Evolutionary conservation across 805 yeast species (phyloP).

Genomic region (Ogataea paradorogensis): DNA sequence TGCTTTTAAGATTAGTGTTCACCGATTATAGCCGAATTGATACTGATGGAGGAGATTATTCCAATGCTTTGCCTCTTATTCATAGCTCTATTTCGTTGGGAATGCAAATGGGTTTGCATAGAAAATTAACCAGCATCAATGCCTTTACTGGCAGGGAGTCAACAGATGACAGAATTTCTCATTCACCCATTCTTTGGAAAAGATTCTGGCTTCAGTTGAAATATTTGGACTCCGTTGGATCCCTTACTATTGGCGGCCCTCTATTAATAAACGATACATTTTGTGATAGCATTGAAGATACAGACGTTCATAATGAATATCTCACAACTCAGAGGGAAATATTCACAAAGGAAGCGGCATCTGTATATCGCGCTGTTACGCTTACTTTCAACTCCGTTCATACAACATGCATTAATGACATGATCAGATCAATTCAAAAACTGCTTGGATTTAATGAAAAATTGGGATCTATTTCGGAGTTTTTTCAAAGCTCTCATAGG

Average conservation of each 20-base stretch:
- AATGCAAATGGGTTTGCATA: constrained; percentile 23
- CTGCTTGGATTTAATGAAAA: constrained; percentile 3
- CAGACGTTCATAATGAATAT: background rate
- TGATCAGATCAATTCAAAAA: constrained; percentile 3
- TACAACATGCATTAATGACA: constrained; percentile 7
- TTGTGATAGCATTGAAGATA: constrained; percentile 11
- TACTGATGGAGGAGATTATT: constrained; percentile 20
- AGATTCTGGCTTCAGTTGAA: constrained; percentile 19
- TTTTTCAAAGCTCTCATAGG: background rate
- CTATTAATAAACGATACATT: constrained; percentile 21
- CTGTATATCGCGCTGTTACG: constrained; percentile 2
- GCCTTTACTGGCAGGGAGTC: constrained; percentile 2
- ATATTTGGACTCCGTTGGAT: constrained; percentile 18
- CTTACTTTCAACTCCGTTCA: constrained; percentile 5
- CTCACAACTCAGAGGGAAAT: no score
- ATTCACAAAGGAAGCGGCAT: background rate
- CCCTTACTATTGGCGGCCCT: constrained; percentile 21
- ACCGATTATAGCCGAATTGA: constrained; percentile 7
- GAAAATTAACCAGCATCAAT: constrained; percentile 12
- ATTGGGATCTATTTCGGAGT: constrained; percentile 5
- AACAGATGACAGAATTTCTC: constrained; percentile 1
- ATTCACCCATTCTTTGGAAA: constrained; percentile 7
- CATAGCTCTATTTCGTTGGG: constrained; percentile 14
- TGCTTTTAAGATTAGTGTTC: constrained; percentile 8
- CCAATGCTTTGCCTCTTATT: constrained; percentile 14